Base-by-base conservation (phyloP, 2,329 filamentous ascomycete genomes). In the Colletotrichum sp. region DNA sequence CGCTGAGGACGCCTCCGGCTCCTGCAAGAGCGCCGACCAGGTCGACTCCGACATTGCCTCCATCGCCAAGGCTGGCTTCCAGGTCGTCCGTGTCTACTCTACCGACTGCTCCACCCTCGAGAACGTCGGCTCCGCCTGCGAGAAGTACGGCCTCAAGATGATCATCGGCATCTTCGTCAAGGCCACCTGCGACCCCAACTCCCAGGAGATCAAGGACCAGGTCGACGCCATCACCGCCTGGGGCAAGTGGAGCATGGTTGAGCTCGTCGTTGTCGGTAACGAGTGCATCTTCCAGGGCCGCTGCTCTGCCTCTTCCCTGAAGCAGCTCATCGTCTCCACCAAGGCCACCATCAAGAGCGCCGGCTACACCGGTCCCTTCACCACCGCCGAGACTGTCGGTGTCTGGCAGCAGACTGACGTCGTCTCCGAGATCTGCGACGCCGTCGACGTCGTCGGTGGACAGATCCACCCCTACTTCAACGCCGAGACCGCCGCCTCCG, bases 381-480 rank as follows among this genome's bases (percentile, higher is more conserved):
- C 96, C 83, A 98, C 95, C 81, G 94, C 96, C 78, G 96, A 99
- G 89, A 93, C 96, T 71, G 91, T 98, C 81, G 91, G 93, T 85
- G 89, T 94, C 83, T 96, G 95, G 92, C 87, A 95, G 86, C 87
- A 93, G 83, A 79, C 87, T 68, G 89, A 93, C 78, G 90, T 90
- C 75, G 78, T 89, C 72, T 81, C 83, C 36, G 85, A 85, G 65
- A 90, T 98, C 77, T 98, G 96, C 90, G 81, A 82, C 43, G 90
- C 89, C 81, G 89, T 98, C 75, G 96, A 98, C 83, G 88, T 98
- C 77, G 90, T 95, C 48, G 95, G 93, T 85, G 93, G 92, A 86
- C 98, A 98, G 90, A 92, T 98, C 82, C 96, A 99, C 89, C 93
- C 96, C 80, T 98, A 94, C 94, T 99, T 98, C 94, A 98, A 98